These are phyloP conservation scores for Termitomyces sp. DNA, from an alignment of 768 basidiomycete genomes.

Conservation along the genomic window DNA sequence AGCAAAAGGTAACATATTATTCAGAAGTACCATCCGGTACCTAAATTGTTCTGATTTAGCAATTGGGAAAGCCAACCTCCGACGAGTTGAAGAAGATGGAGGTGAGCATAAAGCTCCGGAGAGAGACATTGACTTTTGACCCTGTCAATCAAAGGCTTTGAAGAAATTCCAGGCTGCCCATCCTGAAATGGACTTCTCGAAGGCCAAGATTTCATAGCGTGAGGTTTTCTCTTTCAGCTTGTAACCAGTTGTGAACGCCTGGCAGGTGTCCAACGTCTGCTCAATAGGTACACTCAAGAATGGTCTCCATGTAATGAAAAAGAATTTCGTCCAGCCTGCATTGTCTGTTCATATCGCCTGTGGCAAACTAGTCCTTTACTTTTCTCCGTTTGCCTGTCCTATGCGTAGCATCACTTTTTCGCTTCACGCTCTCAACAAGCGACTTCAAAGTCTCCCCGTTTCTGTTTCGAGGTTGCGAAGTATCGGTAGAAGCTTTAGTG, in stretches of 20 bases:
- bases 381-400: conserved; percentile 38
- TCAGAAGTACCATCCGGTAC: background rate
- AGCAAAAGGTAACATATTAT: conserved; percentile 51
- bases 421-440: conserved; percentile 84
- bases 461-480: conserved; percentile 5
- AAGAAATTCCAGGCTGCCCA: conserved; percentile 87
- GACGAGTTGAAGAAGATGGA: conserved; percentile 93
- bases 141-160: conserved; percentile 48
- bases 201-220: conserved; percentile 68
- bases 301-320: background rate
- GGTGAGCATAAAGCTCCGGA: conserved; percentile 30
- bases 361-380: conserved; percentile 14
- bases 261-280: background rate
- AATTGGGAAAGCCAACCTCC: conserved; percentile 94
- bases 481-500: conserved; percentile 11
- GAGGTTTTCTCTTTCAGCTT: background rate
- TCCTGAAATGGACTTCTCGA: conserved; percentile 92
- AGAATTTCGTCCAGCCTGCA: background rate
- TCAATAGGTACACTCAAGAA: background rate
- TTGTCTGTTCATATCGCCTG: background rate
- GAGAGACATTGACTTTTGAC: background rate
- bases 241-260: background rate
- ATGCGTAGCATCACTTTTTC: conserved; percentile 47
- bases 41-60: conserved; percentile 36
- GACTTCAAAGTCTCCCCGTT: conserved; percentile 42